Evolutionary conservation across 1,284 basidiomycete species (phyloP).

Genomic region (Tilletia walkeri): DNA sequence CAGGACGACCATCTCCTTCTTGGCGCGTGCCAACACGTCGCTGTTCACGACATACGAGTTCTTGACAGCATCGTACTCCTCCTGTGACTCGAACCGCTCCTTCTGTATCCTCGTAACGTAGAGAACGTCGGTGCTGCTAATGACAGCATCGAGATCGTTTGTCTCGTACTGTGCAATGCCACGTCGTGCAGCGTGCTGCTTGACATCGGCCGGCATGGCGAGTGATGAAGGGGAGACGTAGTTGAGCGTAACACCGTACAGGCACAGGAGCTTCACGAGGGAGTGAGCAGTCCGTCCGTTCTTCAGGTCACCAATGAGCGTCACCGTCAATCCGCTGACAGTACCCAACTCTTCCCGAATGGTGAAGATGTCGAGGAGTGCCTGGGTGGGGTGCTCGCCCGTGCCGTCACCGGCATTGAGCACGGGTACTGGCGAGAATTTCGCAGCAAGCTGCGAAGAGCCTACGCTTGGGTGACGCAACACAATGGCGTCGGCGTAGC

Average conservation of each 20-base stretch:
- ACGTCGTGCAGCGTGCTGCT: constrained; percentile 63
- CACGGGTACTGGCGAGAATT: constrained; percentile 90
- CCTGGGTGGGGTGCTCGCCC: constrained; percentile 94
- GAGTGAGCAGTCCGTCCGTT: constrained; percentile 97
- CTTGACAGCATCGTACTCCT: constrained; percentile 87
- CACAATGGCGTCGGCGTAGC: constrained; percentile 92
- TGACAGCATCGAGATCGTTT: constrained; percentile 82
- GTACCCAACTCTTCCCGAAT: constrained; percentile 98
- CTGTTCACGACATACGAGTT: constrained; percentile 92
- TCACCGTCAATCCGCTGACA: constrained; percentile 93
- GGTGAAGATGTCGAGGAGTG: constrained; percentile 81
- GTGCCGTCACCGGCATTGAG: constrained; percentile 96
- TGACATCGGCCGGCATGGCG: constrained; percentile 84
- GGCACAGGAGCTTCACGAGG: constrained; percentile 83
- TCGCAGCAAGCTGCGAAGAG: constrained; percentile 70
- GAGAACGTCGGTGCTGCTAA: constrained; percentile 90
- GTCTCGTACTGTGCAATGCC: constrained; percentile 72
- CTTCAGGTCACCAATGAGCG: constrained; percentile 88
- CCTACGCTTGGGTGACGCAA: constrained; percentile 92
- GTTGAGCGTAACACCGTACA: constrained; percentile 84
- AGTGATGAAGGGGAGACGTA: constrained; percentile 90
- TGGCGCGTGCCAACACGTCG: constrained; percentile 82
- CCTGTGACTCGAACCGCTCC: constrained; percentile 80
- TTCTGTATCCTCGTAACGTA: constrained; percentile 96
- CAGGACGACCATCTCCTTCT: constrained; percentile 97